These are phyloP conservation scores for Talaromyces nanjingensis DNA, from an alignment of 495 filamentous ascomycete species.

Conservation along the genomic window DNA sequence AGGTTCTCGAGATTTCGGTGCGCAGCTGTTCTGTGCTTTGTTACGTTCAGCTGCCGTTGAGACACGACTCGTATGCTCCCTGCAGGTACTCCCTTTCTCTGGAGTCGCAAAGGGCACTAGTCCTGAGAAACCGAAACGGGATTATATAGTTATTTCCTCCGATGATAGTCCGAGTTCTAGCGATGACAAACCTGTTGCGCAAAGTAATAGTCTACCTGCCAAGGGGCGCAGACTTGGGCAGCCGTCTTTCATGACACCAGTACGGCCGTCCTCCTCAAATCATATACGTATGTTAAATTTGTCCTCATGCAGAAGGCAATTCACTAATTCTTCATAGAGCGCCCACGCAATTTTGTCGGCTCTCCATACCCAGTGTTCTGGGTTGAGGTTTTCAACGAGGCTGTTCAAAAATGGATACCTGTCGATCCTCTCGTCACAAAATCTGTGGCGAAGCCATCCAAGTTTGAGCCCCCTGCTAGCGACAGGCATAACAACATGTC, in stretches of 20 bases:
- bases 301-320: background rate
- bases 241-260: constrained; percentile 29
- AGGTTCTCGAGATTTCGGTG: constrained; percentile 84
- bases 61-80: constrained; percentile 84
- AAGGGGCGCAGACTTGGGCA: constrained; percentile 34
- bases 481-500: constrained; percentile 65
- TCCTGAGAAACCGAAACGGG: constrained; percentile 27
- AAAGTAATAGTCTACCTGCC: constrained; percentile 9
- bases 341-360: constrained; percentile 35
- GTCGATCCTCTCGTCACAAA: constrained; percentile 79
- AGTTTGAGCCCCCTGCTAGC: constrained; percentile 72
- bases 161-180: constrained; percentile 28
- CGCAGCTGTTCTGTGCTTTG: constrained; percentile 83
- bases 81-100: constrained; percentile 73
- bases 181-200: constrained; percentile 14
- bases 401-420: constrained; percentile 82
- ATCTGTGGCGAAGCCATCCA: constrained; percentile 64
- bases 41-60: constrained; percentile 71
- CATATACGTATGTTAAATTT: constrained; percentile 23
- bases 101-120: constrained; percentile 46
- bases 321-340: constrained; percentile 5
- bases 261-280: constrained; percentile 13
- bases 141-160: constrained; percentile 33
- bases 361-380: constrained; percentile 81
- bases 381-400: constrained; percentile 84